Percentiles rank a stretch among this genome's conserved stretches.
phyloP scores from a whole-genome alignment of 495 filamentous ascomycete genomes.

The Xylaria venustula region DNA sequence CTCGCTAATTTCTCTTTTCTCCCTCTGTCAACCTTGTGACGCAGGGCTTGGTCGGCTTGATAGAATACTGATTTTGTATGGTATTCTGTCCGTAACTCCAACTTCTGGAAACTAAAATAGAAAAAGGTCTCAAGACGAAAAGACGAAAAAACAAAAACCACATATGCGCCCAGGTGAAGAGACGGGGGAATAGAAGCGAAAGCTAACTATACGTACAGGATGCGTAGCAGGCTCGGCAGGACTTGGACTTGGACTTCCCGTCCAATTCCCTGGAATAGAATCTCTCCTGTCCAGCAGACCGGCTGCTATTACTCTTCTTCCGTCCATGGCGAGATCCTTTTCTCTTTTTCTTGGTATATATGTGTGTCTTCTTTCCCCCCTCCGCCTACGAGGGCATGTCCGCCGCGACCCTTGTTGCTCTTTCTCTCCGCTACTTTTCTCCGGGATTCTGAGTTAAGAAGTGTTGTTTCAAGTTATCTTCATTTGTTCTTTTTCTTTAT shows the following conservation, averaged over 20 bases:
- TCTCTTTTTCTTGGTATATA: too few species aligned
- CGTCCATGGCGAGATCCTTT: background rate
- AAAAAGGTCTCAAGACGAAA: too few species aligned
- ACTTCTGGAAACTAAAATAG: background rate
- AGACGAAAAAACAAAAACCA: too few species aligned
- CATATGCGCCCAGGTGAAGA: background rate
- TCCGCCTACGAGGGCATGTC: background rate
- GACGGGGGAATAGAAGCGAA: background rate
- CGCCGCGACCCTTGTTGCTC: background rate
- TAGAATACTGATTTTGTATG: too few species aligned
- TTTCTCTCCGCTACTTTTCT: background rate
- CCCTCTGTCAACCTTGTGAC: too few species aligned
- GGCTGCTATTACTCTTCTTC: background rate
- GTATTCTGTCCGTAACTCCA: background rate
- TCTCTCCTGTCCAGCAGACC: background rate
- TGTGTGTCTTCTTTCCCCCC: too few species aligned
- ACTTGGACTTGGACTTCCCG: constrained; percentile 1
- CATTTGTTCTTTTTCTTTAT: background rate
- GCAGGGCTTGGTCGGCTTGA: too few species aligned
- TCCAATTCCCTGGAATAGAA: constrained; percentile 6
- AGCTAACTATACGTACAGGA: background rate
- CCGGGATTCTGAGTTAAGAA: background rate
- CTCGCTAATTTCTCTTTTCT: too few species aligned
- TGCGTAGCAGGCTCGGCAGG: background rate
- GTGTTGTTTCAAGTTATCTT: background rate